A percentile compares a stretch with the other conserved stretches of the same genome.
Conservation (phyloP, 148 eudicot species). For the Heliamphora exappendiculata region DNA sequence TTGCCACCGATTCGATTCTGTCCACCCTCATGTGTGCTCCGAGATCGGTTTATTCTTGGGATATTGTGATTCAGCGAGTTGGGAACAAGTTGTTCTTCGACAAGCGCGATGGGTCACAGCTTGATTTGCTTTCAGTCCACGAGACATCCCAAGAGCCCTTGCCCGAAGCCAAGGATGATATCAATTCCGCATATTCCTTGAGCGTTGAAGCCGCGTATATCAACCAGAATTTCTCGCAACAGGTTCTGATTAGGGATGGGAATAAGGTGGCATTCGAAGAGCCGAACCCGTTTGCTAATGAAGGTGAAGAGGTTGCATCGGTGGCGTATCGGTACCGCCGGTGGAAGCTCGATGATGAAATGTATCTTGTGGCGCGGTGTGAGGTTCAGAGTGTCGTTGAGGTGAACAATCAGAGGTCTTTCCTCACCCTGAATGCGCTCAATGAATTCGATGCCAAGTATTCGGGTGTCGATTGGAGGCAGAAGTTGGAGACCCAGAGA, state of each 20-base stretch:
- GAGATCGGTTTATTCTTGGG: constrained; percentile 88
- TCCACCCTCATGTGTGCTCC: constrained; percentile 83
- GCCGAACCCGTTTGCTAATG: constrained; percentile 81
- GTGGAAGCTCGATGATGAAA: constrained; percentile 82
- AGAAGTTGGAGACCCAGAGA: constrained; percentile 88
- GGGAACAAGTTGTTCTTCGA: constrained; percentile 91
- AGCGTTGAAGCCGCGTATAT: constrained; percentile 86
- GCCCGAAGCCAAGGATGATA: constrained; percentile 86
- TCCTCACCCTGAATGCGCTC: constrained; percentile 70
- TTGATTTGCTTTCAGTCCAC: constrained; percentile 64
- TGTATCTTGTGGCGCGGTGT: constrained; percentile 72
- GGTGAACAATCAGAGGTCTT: constrained; percentile 56
- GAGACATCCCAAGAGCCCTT: constrained; percentile 92
- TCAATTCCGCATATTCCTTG: constrained; percentile 69
- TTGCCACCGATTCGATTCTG: constrained; percentile 75
- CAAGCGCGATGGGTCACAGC: constrained; percentile 84
- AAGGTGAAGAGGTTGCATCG: constrained; percentile 89
- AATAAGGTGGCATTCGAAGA: constrained; percentile 83
- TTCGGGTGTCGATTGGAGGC: constrained; percentile 94
- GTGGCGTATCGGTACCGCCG: constrained; percentile 82
- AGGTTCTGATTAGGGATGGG: constrained; percentile 72
- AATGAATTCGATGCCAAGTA: constrained; percentile 94
- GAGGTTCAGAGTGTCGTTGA: constrained; percentile 79
- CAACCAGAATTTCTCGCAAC: constrained; percentile 94
- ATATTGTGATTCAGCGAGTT: constrained; percentile 83